Percentiles rank a stretch among this genome's conserved stretches.
These are phyloP conservation scores for Tylopilus subfusipes DNA, from an alignment of 768 basidiomycete genomes.

Conservation along the genomic window DNA sequence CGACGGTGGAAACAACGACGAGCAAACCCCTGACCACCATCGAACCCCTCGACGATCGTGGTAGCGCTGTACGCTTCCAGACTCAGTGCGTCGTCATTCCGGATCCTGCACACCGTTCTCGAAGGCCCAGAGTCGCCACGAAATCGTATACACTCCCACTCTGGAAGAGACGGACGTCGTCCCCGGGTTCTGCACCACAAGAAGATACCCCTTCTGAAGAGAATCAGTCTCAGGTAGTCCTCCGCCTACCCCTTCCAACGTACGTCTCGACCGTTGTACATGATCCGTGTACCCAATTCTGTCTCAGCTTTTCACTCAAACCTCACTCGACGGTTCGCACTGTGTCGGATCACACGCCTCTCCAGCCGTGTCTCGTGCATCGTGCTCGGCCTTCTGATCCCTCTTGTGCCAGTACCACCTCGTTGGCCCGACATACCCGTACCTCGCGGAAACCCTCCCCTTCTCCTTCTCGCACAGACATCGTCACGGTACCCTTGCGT, in stretches of 20 bases:
- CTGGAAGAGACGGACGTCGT: slow-evolving; percentile 45
- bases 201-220: slow-evolving; percentile 28
- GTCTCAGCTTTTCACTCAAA: slow-evolving; percentile 41
- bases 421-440: slow-evolving; percentile 12
- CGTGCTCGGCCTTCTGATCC: slow-evolving; percentile 30
- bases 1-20: neutral
- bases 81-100: slow-evolving; percentile 73
- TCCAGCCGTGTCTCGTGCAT: slow-evolving; percentile 56
- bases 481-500: slow-evolving; percentile 62
- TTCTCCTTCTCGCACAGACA: slow-evolving; percentile 38
- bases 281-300: neutral
- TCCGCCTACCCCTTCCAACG: slow-evolving; percentile 65
- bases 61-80: slow-evolving; percentile 62
- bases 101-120: slow-evolving; percentile 40
- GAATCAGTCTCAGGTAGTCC: slow-evolving; percentile 42
- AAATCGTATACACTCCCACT: slow-evolving; percentile 69
- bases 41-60: slow-evolving; percentile 19
- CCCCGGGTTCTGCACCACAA: slow-evolving; percentile 19
- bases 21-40: neutral
- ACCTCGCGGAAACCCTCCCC: slow-evolving; percentile 21
- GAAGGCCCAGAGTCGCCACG: slow-evolving; percentile 50
- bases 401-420: neutral
- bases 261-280: slow-evolving; percentile 28
- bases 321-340: slow-evolving; percentile 41
- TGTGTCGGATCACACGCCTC: slow-evolving; percentile 31